These are phyloP conservation scores for Trichosporon ovoides DNA, from an alignment of 1,284 basidiomycete species.

Conservation along the genomic window DNA sequence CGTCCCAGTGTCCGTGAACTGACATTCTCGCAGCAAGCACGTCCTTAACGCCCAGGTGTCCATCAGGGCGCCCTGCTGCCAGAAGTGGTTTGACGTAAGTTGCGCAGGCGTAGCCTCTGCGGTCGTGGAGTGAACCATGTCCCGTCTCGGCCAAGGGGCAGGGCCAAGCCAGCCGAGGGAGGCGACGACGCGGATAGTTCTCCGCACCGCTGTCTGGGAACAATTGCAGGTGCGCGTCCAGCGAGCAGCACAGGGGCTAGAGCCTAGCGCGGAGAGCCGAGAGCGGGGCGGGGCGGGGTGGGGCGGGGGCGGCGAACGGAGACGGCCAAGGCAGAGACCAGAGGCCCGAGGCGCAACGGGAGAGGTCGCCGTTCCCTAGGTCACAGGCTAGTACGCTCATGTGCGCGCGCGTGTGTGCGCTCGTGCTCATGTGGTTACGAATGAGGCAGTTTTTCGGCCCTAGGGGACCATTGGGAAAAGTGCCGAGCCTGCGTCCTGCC, in stretches of 20 bases:
- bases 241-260: background rate
- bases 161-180: no score
- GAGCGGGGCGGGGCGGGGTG: no score
- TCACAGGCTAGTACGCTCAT: background rate
- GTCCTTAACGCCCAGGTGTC: constrained; percentile 88
- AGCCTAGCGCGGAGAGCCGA: background rate
- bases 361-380: background rate
- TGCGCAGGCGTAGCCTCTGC: background rate
- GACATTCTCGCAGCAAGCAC: constrained; percentile 65
- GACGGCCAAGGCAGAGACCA: background rate
- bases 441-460: background rate
- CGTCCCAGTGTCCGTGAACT: background rate
- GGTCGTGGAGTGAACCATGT: background rate
- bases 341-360: background rate
- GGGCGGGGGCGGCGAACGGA: background rate
- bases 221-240: background rate
- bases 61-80: constrained; percentile 90
- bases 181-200: no score
- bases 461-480: background rate
- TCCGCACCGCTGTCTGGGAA: background rate
- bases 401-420: background rate
- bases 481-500: background rate
- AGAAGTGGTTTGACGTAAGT: constrained; percentile 78
- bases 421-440: background rate
- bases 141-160: background rate